Evolutionary conservation across 1,139 yeast genomes (phyloP).

Genomic region (Taphrina populina): DNA sequence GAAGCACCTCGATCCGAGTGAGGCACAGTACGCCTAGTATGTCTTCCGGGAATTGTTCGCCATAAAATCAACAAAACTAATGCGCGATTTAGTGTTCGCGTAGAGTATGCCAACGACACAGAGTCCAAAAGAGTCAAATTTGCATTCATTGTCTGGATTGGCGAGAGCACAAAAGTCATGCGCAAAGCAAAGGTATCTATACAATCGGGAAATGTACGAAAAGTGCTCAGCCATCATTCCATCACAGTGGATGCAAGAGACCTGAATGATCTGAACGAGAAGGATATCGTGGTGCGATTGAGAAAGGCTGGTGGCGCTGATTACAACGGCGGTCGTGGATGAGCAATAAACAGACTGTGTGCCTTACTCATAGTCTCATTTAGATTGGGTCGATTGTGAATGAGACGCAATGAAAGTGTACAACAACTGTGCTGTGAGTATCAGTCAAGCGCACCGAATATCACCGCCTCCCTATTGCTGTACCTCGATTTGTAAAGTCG

Average conservation of each 20-base stretch:
- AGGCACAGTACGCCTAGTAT: constrained; percentile 29
- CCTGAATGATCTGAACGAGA: constrained; percentile 20
- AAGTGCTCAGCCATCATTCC: constrained; percentile 19
- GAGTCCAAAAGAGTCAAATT: constrained; percentile 26
- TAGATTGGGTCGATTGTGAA: too few species aligned
- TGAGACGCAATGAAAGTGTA: too few species aligned
- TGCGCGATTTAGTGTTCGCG: constrained; percentile 15
- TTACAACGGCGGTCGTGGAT: constrained; percentile 16
- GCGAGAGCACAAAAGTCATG: constrained; percentile 29
- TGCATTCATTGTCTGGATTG: constrained; percentile 28
- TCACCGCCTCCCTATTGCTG: too few species aligned
- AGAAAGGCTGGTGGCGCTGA: constrained; percentile 32
- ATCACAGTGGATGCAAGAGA: constrained; percentile 27
- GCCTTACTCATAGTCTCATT: too few species aligned
- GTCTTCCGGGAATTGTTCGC: not conserved
- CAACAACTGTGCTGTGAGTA: too few species aligned
- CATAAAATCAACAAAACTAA: not conserved
- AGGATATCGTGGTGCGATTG: constrained; percentile 27
- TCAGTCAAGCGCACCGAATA: too few species aligned
- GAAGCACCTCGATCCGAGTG: constrained; percentile 18
- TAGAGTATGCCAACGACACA: constrained; percentile 31
- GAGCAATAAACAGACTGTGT: too few species aligned
- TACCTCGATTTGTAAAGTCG: too few species aligned
- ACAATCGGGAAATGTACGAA: constrained; percentile 23
- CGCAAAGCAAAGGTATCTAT: constrained; percentile 29